These are phyloP conservation scores for Stellera chamaejasme DNA, from an alignment of 345 rosid species.

Conservation along the genomic window DNA sequence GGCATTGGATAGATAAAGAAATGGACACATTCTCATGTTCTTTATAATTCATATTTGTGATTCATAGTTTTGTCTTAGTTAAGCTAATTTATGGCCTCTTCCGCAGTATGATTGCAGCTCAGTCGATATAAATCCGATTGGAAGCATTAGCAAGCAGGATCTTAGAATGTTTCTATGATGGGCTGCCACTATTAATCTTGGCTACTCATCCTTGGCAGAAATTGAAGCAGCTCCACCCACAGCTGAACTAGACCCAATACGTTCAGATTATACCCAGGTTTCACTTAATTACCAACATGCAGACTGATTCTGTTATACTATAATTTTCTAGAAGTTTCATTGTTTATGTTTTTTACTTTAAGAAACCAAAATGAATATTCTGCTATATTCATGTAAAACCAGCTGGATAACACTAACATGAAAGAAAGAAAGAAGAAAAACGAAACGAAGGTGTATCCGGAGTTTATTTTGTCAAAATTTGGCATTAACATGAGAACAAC, in stretches of 20 bases:
- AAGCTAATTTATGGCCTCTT: slow-evolving; percentile 11
- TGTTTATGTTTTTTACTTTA: no score
- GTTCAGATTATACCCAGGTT: slow-evolving; percentile 89
- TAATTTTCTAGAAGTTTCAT: background rate
- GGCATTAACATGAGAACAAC: slow-evolving; percentile 93
- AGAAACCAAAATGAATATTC: background rate
- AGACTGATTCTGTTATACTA: background rate
- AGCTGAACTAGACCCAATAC: slow-evolving; percentile 92
- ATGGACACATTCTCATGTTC: no score
- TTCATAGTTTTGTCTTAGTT: no score
- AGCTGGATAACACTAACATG: slow-evolving; percentile 87
- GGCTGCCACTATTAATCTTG: slow-evolving; percentile 87
- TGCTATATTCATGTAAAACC: slow-evolving; percentile 18
- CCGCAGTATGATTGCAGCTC: slow-evolving; percentile 95
- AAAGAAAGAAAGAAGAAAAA: no score
- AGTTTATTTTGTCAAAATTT: background rate
- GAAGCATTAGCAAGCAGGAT: slow-evolving; percentile 89
- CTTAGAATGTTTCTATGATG: slow-evolving; percentile 71
- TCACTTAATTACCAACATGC: slow-evolving; percentile 4
- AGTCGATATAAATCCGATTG: no score
- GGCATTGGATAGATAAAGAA: no score
- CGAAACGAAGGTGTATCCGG: no score
- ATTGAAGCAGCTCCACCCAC: slow-evolving; percentile 98
- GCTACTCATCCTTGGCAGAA: slow-evolving; percentile 80
- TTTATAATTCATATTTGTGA: no score